Conservation (phyloP, 1,284 basidiomycete species). For the Amylostereum chailletii region DNA sequence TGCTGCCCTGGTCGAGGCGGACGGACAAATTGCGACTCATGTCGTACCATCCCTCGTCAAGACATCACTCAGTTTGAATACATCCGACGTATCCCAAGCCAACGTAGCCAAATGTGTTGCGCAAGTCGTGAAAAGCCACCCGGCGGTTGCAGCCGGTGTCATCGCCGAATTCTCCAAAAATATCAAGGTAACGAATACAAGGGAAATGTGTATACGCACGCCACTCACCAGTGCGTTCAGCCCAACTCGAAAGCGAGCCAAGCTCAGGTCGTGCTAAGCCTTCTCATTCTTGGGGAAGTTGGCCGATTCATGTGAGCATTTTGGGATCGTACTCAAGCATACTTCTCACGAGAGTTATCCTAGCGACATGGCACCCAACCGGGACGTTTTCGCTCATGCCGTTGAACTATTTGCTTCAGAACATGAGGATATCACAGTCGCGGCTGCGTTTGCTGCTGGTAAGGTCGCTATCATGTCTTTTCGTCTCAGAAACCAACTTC, state of each 20-base stretch:
- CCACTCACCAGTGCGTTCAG: conserved; percentile 23
- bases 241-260: conserved; percentile 59
- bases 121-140: conserved; percentile 64
- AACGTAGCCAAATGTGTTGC: conserved; percentile 84
- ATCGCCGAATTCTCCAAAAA: conserved; percentile 76
- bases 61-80: conserved; percentile 48
- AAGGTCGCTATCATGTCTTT: neutral
- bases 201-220: neutral
- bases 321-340: conserved; percentile 5
- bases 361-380: conserved; percentile 78
- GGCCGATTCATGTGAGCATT: conserved; percentile 74
- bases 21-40: conserved; percentile 72
- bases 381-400: conserved; percentile 65
- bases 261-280: conserved; percentile 67
- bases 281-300: conserved; percentile 84
- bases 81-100: conserved; percentile 44
- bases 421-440: conserved; percentile 78
- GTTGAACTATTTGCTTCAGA: conserved; percentile 69
- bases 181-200: conserved; percentile 45
- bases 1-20: conserved; percentile 70
- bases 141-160: conserved; percentile 65
- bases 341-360: neutral
- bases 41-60: conserved; percentile 65
- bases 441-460: conserved; percentile 90
- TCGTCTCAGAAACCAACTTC: conserved; percentile 2